phyloP scores from a whole-genome alignment of 257 asterid genomes.

The Salvia splendens region DNA sequence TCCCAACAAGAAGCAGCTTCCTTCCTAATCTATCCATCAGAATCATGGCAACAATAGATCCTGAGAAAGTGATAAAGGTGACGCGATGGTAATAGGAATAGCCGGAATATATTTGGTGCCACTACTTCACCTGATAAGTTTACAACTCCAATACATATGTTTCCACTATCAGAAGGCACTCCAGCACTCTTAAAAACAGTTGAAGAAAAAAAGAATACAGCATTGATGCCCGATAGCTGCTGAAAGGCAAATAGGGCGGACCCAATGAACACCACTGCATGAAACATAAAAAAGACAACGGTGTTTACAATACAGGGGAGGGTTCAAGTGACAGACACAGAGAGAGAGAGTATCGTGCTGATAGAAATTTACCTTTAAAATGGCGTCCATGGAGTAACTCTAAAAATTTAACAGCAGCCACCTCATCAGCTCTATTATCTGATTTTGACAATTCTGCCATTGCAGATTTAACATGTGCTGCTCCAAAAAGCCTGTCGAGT shows the following conservation, averaged over 20 bases:
- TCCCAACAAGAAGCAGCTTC: constrained; percentile 84
- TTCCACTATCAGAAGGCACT: constrained; percentile 81
- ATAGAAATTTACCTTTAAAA: constrained; percentile 51
- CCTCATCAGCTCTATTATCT: constrained; percentile 73
- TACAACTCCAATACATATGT: constrained; percentile 74
- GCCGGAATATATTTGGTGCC: not conserved
- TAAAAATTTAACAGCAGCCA: constrained; percentile 52
- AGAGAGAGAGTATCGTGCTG: not conserved
- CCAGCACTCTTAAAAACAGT: constrained; percentile 88
- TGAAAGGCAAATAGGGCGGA: constrained; percentile 77
- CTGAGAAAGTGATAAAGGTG: constrained; percentile 41
- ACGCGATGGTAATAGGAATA: constrained; percentile 16
- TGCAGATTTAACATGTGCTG: constrained; percentile 67
- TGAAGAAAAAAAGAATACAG: constrained; percentile 93
- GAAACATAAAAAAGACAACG: constrained; percentile 13
- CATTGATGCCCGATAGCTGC: constrained; percentile 95
- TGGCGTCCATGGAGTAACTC: constrained; percentile 74
- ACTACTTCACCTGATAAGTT: constrained; percentile 65
- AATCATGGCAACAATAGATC: constrained; percentile 80
- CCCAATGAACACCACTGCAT: constrained; percentile 80
- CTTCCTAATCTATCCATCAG: constrained; percentile 93
- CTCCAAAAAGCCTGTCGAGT: constrained; percentile 81
- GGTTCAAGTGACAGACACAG: not conserved
- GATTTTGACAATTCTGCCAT: constrained; percentile 76
- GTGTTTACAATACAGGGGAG: too few relatives aligned